Conservation (phyloP, 192 early-diverging fungal genomes). For the Allomyces javanicus region DNA sequence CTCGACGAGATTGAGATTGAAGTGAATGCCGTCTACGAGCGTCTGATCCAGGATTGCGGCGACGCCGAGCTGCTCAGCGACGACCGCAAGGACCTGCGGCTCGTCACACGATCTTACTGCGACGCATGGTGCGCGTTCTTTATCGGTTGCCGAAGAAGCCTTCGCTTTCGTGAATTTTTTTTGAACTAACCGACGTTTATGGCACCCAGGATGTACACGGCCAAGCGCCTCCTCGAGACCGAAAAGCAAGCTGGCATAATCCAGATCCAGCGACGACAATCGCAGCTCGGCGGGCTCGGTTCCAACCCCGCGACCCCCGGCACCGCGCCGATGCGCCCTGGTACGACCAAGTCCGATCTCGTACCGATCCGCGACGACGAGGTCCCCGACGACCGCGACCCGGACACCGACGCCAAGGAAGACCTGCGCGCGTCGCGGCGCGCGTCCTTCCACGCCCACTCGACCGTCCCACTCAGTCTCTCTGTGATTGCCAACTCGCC, state of each 20-base stretch:
- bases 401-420: background rate
- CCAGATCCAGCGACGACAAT: background rate
- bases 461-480: too few relatives aligned
- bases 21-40: conserved; percentile 18
- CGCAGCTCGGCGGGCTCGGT: background rate
- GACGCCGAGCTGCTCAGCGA: conserved; percentile 29
- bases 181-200: too few relatives aligned
- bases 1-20: conserved; percentile 21
- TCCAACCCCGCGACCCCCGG: too few relatives aligned
- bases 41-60: conserved; percentile 19
- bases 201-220: background rate
- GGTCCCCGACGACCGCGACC: background rate
- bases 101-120: conserved; percentile 12
- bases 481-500: background rate
- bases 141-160: too few relatives aligned
- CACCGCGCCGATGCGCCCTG: background rate
- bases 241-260: background rate
- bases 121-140: background rate
- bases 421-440: too few relatives aligned
- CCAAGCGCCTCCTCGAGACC: background rate
- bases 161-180: too few relatives aligned
- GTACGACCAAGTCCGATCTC: background rate
- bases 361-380: background rate
- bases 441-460: too few relatives aligned
- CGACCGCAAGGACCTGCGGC: conserved; percentile 21